Percentiles rank a stretch among this genome's conserved stretches.
phyloP scores from a whole-genome alignment of 1,139 yeast species.

The Diutina rugosa region DNA sequence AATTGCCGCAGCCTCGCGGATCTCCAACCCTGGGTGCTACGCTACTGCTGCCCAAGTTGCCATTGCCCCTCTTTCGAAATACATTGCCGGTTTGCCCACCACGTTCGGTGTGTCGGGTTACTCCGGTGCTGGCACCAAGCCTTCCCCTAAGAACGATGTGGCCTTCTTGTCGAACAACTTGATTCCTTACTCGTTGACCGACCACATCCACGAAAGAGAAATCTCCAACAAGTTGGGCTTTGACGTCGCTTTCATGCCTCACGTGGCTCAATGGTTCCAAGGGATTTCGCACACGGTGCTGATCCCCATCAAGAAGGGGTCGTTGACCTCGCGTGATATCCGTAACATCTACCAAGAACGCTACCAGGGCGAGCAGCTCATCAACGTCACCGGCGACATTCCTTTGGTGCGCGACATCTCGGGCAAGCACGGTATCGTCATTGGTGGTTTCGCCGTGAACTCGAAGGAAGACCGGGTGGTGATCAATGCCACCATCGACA shows the following conservation, averaged over 20 bases:
- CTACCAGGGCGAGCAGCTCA: slow-evolving; percentile 77
- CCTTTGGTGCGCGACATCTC: slow-evolving; percentile 86
- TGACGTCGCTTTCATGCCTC: slow-evolving; percentile 85
- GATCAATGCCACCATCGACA: slow-evolving; percentile 88
- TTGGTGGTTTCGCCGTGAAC: slow-evolving; percentile 93
- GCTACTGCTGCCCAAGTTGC: slow-evolving; percentile 97
- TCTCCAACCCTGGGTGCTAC: slow-evolving; percentile 96
- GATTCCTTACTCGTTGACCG: slow-evolving; percentile 91
- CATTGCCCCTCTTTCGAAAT: slow-evolving; percentile 67
- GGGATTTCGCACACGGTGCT: slow-evolving; percentile 90
- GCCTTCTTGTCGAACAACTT: slow-evolving; percentile 63
- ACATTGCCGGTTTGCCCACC: slow-evolving; percentile 58
- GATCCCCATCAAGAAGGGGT: slow-evolving; percentile 64
- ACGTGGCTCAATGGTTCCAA: slow-evolving; percentile 98
- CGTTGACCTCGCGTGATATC: slow-evolving; percentile 69
- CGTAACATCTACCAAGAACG: slow-evolving; percentile 80
- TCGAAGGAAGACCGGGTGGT: slow-evolving; percentile 85
- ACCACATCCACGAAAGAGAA: slow-evolving; percentile 93
- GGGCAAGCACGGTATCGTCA: slow-evolving; percentile 87
- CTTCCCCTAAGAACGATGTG: slow-evolving; percentile 88
- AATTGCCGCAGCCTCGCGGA: slow-evolving; percentile 66
- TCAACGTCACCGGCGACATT: slow-evolving; percentile 77
- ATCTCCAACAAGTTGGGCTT: slow-evolving; percentile 69
- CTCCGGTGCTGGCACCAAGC: slow-evolving; percentile 98
- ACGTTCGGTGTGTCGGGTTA: slow-evolving; percentile 95